Evolutionary conservation across 2,329 filamentous ascomycete genomes (phyloP), one percentile per base, ranked within the genome.

Genomic region (Hypomyces perniciosus): DNA sequence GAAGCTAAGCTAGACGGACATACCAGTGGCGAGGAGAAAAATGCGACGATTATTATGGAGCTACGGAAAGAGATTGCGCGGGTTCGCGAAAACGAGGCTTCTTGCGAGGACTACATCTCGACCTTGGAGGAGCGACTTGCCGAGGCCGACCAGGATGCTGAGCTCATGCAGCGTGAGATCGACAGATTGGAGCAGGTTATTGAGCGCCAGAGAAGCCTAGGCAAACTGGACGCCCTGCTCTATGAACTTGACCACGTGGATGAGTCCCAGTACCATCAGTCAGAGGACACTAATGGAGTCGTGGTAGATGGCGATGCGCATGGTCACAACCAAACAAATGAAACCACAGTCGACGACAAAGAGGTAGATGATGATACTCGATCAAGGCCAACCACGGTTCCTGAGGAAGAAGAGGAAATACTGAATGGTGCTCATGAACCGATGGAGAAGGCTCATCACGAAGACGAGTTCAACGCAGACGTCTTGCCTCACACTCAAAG

Each of bases 101-200:
- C 86, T 37, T 90, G 85, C 59, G 93, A 99, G 67, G 93, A 97
- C 58, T 99, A 99, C 67, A 97, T 99, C 48, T 95, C 92, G 1
- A 97, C 91, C 0, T 75, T 99, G 8, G 93, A 99, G 66, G 93
- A 97, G 71, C 86, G 92, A 26, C 79, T 99, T 7, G 93, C 93
- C 1, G 93, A 99, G 69, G 86, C 92, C 2, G 93, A 99, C 62
- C 92, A 97, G 67, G 93, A 99, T 65, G 84, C 89, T 57, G 93
- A 97, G 66, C 74, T 96, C 54, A 96, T 99, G 92, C 90, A 96
- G 67, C 88, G 92, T 34, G 93, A 99, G 64, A 88, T 99, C 56
- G 89, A 96, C 62, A 84, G 92, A 33, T 77, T 99, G 9, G 93
- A 97, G 68, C 89, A 96, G 67, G 90, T 99, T 6, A 84, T 99